Evolutionary conservation across 768 basidiomycete species (phyloP).

Genomic region (Pisolithus orientalis): DNA sequence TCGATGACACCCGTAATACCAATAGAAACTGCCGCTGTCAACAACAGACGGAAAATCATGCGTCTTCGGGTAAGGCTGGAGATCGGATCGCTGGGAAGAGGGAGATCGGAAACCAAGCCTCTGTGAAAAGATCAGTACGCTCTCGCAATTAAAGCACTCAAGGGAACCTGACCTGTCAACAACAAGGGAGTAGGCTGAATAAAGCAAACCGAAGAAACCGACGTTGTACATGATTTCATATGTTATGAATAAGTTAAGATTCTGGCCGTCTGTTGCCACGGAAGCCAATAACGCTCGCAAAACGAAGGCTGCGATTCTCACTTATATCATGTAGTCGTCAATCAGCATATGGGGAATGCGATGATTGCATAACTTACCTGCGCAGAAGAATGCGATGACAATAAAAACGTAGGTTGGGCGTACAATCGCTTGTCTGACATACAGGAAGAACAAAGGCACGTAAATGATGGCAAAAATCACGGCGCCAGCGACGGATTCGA

Average conservation of each 20-base stretch:
- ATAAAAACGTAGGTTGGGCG: slow-evolving; percentile 24
- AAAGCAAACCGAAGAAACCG: slow-evolving; percentile 31
- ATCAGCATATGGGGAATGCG: background rate
- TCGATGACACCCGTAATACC: slow-evolving; percentile 23
- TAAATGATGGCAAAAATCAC: slow-evolving; percentile 28
- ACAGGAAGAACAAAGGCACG: slow-evolving; percentile 19
- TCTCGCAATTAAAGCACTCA: background rate
- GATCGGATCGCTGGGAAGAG: slow-evolving; percentile 16
- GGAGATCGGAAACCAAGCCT: slow-evolving; percentile 18
- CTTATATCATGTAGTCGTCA: slow-evolving; percentile 9
- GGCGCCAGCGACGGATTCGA: slow-evolving; percentile 26
- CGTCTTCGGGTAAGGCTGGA: slow-evolving; percentile 17
- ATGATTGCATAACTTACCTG: slow-evolving; percentile 12
- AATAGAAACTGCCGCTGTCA: slow-evolving; percentile 18
- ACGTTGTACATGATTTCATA: slow-evolving; percentile 28
- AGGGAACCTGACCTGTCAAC: slow-evolving; percentile 22
- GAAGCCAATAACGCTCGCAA: slow-evolving; percentile 24
- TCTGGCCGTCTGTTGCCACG: slow-evolving; percentile 14
- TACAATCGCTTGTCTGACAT: slow-evolving; percentile 13
- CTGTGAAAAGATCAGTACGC: slow-evolving; percentile 2
- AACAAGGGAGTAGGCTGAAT: slow-evolving; percentile 29
- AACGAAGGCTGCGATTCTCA: slow-evolving; percentile 26
- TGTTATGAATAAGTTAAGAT: slow-evolving; percentile 19
- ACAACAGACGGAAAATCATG: slow-evolving; percentile 16
- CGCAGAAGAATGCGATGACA: slow-evolving; percentile 23